phyloP scores from a whole-genome alignment of 2,329 filamentous ascomycete genomes.

The Metarhizium album region DNA sequence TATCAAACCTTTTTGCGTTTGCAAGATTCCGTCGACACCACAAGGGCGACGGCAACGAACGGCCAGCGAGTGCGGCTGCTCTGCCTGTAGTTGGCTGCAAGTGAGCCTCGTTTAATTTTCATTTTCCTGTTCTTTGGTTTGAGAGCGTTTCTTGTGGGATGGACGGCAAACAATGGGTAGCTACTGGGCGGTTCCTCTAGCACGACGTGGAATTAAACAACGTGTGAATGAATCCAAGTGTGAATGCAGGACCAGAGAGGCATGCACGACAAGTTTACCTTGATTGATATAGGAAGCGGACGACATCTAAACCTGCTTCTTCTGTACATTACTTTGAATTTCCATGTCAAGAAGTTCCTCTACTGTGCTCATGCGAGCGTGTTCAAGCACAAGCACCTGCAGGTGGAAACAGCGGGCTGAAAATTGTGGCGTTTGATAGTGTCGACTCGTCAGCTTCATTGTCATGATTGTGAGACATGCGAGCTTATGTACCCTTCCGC shows the following conservation, averaged over 20 bases:
- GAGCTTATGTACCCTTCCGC: neutral
- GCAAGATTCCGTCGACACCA: neutral
- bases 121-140: no score
- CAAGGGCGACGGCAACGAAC: neutral
- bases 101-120: neutral
- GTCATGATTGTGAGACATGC: neutral
- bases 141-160: neutral
- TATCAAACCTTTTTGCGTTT: neutral
- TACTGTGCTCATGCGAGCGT: no score
- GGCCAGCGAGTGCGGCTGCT: neutral
- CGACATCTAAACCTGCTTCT: no score
- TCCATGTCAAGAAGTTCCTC: no score
- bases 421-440: neutral
- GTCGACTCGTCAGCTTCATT: neutral
- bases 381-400: neutral
- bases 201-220: no score
- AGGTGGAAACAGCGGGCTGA: neutral
- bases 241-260: no score
- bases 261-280: no score
- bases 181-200: no score
- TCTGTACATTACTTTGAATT: no score
- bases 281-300: no score
- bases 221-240: no score
- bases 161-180: no score
- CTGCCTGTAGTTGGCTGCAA: neutral